A percentile compares a stretch with the other conserved stretches of the same genome.
These are phyloP conservation scores for Crepidotus sp. DNA, from an alignment of 1,284 basidiomycete species.

Conservation along the genomic window DNA sequence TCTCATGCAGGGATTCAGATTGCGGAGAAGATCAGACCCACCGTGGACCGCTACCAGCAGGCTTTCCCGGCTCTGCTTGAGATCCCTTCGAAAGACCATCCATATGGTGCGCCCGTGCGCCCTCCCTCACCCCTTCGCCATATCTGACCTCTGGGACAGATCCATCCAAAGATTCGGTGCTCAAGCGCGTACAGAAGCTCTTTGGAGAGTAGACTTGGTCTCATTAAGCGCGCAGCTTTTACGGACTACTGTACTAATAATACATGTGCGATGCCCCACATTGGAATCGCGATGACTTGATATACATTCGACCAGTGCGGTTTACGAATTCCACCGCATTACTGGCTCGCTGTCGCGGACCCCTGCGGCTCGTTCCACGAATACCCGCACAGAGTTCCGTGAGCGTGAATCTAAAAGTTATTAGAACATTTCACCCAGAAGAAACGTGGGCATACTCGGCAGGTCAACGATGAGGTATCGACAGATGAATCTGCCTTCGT, in stretches of 20 bases:
- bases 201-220: constrained; percentile 57
- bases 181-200: constrained; percentile 96
- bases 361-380: constrained; percentile 56
- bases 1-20: constrained; percentile 42
- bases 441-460: constrained; percentile 49
- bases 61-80: constrained; percentile 96
- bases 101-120: constrained; percentile 78
- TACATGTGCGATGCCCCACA: constrained; percentile 9
- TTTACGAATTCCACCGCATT: constrained; percentile 51
- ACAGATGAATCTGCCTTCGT: constrained; percentile 68
- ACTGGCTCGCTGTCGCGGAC: constrained; percentile 65
- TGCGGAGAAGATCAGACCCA: constrained; percentile 93
- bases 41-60: constrained; percentile 91
- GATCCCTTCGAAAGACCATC: constrained; percentile 93
- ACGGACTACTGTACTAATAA: constrained; percentile 19
- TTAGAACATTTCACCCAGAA: not conserved
- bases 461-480: constrained; percentile 72
- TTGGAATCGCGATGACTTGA: constrained; percentile 10
- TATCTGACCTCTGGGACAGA: constrained; percentile 41
- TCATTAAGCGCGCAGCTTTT: constrained; percentile 15
- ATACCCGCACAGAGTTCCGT: constrained; percentile 56
- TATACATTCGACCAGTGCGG: constrained; percentile 16
- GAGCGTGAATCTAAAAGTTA: constrained; percentile 46
- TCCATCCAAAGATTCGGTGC: constrained; percentile 92
- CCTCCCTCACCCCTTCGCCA: not conserved